Conservation (phyloP, 73 alveolate genomes). For the Paramecium pentaurelia region DNA sequence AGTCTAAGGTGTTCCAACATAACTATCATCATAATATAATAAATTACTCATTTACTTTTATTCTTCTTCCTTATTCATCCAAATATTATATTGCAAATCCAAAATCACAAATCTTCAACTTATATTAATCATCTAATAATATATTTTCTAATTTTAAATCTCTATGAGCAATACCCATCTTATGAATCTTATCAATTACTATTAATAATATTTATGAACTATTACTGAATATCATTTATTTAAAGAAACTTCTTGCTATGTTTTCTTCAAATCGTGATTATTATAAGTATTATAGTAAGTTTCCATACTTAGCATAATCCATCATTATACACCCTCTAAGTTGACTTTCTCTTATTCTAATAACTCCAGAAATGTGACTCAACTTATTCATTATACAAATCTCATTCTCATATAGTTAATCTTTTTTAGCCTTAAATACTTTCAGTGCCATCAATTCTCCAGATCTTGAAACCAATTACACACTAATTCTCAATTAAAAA, state of each 20-base stretch:
- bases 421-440: not conserved
- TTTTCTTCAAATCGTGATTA: not conserved
- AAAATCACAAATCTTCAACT: slow-evolving; percentile 51
- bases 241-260: not conserved
- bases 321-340: slow-evolving; percentile 12
- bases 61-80: slow-evolving; percentile 29
- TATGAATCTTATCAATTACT: slow-evolving; percentile 78
- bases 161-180: slow-evolving; percentile 77
- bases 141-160: slow-evolving; percentile 89
- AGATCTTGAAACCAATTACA: not conserved
- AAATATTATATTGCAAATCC: slow-evolving; percentile 57
- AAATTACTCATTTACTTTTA: slow-evolving; percentile 1
- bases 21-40: not conserved
- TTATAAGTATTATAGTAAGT: not conserved
- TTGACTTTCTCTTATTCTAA: not conserved
- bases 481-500: not conserved
- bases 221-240: not conserved
- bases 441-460: slow-evolving; percentile 41
- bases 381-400: not conserved
- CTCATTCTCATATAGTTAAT: slow-evolving; percentile 15
- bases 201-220: not conserved
- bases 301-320: slow-evolving; percentile 48
- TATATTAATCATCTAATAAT: slow-evolving; percentile 49
- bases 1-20: slow-evolving; percentile 19
- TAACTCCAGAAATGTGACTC: not conserved